phyloP scores from a whole-genome alignment of 2,329 filamentous ascomycete species.

The Fusarium mangiferae region DNA sequence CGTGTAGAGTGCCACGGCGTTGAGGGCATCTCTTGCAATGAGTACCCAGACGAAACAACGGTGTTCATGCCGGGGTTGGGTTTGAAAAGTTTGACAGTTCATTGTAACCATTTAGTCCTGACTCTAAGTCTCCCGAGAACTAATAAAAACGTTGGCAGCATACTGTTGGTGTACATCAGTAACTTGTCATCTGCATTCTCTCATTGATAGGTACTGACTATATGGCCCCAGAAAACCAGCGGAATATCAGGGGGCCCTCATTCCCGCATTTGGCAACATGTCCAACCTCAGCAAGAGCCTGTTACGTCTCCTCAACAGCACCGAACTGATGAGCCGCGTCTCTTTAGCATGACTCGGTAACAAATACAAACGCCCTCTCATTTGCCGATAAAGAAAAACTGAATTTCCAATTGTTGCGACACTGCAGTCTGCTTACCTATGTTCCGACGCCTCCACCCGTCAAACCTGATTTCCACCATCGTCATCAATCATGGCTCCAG shows the following conservation, averaged over 20 bases:
- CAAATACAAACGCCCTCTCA: neutral
- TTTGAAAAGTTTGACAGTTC: neutral
- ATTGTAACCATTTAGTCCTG: neutral
- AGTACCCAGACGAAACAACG: neutral
- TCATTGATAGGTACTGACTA: neutral
- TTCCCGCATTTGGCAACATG: conserved; percentile 9
- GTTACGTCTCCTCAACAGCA: conserved; percentile 8
- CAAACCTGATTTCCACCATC: neutral
- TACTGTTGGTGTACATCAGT: too few relatives aligned
- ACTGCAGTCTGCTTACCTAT: conserved; percentile 8
- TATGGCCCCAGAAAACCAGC: conserved; percentile 19
- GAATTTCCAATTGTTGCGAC: neutral
- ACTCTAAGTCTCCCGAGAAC: neutral
- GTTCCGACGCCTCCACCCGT: conserved; percentile 16
- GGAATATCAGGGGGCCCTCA: conserved; percentile 8
- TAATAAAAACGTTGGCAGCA: neutral
- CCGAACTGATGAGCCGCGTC: neutral
- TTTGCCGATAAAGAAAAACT: neutral
- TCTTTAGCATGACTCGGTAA: neutral
- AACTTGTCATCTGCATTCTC: neutral
- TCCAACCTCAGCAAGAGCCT: conserved; percentile 18
- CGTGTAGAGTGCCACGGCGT: neutral
- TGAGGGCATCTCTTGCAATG: neutral
- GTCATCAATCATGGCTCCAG: conserved; percentile 42
- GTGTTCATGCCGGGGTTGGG: neutral